Base-by-base conservation (phyloP, 345 rosid species). In the Kernera saxatilis region DNA sequence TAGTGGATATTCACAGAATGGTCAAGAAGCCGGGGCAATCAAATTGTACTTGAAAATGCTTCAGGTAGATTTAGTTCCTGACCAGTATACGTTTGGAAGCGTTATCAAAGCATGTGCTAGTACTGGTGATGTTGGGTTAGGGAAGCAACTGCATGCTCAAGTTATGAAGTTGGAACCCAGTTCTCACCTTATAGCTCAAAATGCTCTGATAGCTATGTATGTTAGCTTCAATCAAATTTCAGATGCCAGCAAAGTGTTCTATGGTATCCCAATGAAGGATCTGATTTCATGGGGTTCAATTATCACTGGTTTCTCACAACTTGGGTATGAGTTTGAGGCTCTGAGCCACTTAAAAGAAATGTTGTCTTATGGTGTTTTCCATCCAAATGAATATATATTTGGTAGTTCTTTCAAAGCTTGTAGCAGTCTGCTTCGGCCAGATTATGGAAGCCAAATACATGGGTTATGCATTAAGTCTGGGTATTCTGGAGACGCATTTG, bases 1-100 rank as follows among this genome's bases (percentile, higher is more conserved):
- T 45, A 86, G 86, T 79, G 96, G 94, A 41, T 91, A 81, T 77
- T 86, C 95, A 4, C 88, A 83, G 74, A 84, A 84, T 19, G 90
- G 88, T 40, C 79, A 81, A 53, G 76, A 71, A 37, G 30, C 43
- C 3, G 73, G 77, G 44, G 89, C 86, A 1, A 64, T 86, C 67
- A 64, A 55, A 10, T 40, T 86, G 60, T 87, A 82, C 65, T 11
- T 72, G 29, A 58, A 75, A 64, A 83, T 84, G 92, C 73, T 84
- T 67, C 70, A 1, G 76, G 74, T 40, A 6, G 83, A 73, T 54
- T n/a, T 82, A 19, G 51, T 63, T 45, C 89, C 89, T 1, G 87
- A 85, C 77, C 82, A 73, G 66, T 77, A 61, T 52, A 69, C 89
- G 6, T 84, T 84, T 75, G 84, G 92, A 40, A 87, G 86, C 68